Evolutionary conservation across 164 flowering plant genomes (phyloP), one percentile per base, ranked within the genome.

Genomic region (Macadamia tetraphylla): DNA sequence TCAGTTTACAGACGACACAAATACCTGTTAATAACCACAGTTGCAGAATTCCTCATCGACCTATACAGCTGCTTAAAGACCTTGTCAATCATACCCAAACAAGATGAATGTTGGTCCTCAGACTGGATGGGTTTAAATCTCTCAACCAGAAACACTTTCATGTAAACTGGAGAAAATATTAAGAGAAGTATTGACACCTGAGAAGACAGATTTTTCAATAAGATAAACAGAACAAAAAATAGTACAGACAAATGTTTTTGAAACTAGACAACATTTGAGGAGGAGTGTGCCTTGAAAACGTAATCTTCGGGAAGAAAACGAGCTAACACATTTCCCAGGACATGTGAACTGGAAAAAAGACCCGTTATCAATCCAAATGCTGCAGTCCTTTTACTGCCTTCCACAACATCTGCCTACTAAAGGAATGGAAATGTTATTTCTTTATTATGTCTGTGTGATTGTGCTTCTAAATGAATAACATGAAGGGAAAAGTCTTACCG

Each of bases 281-380:
- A 71, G 29, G 52, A 58, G 55, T 82, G 23, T 86, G 72, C 94
- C 82, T 69, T 67, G 66, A 92, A 92, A 62, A 90, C 88, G 80
- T 85, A 85, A 15, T 67, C 68, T 74, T 78, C 92, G 0, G 96
- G 98, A 76, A 92, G 91, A 77, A 92, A 88, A 56, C 86, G 91
- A 63, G 94, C 94, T 29, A 90, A 79, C 55, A 79, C 15, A 71
- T 90, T 90, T 59, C 98, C 98, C 15, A 88, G n/a, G 46, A 90
- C 93, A 79, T 86, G 94, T 18, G 94, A 84, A 65, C 85, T 88
- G 58, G 98, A 92, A 70, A 78, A 86, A 23, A 90, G 82, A 58
- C 98, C 98, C 0, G 88, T 88, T 18, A 90, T 85, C 91, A 87
- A 92, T 76, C 92, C 85, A 79, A 90, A 87, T 59, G 78, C 88